These are phyloP conservation scores for Aspergillus intermedius DNA, from an alignment of 2,329 filamentous ascomycete genomes.

Conservation along the genomic window DNA sequence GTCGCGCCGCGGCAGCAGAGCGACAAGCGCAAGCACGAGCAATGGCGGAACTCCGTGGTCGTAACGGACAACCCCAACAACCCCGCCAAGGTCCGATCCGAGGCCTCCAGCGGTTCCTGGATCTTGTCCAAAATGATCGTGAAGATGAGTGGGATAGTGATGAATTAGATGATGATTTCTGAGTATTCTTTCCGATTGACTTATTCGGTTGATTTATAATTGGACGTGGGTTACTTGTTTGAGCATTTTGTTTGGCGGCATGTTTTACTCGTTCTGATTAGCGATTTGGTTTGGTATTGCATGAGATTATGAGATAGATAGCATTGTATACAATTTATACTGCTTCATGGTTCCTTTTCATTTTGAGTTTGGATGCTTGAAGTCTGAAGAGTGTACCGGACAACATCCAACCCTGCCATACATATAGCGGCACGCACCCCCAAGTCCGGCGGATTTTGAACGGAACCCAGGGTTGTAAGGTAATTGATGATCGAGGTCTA, in stretches of 20 bases:
- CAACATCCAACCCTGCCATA: too few relatives aligned
- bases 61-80: slow-evolving; percentile 15
- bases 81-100: slow-evolving; percentile 3
- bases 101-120: slow-evolving; percentile 47
- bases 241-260: neutral
- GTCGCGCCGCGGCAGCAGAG: slow-evolving; percentile 32
- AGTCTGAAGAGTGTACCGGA: too few relatives aligned
- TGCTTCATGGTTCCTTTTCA: too few relatives aligned
- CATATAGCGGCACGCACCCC: too few relatives aligned
- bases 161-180: slow-evolving; percentile 44
- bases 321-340: too few relatives aligned
- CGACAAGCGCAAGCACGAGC: slow-evolving; percentile 33
- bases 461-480: too few relatives aligned
- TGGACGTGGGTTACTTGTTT: neutral
- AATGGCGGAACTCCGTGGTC: slow-evolving; percentile 31
- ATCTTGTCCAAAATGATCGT: slow-evolving; percentile 46
- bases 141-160: slow-evolving; percentile 57
- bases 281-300: too few relatives aligned
- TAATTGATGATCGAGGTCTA: too few relatives aligned
- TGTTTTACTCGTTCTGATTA: neutral
- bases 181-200: neutral
- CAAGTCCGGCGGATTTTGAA: too few relatives aligned
- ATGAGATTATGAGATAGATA: too few relatives aligned
- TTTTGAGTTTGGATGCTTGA: too few relatives aligned
- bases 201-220: too few relatives aligned